phyloP scores from a whole-genome alignment of 73 alveolate species.

The Diophrys appendiculata region DNA sequence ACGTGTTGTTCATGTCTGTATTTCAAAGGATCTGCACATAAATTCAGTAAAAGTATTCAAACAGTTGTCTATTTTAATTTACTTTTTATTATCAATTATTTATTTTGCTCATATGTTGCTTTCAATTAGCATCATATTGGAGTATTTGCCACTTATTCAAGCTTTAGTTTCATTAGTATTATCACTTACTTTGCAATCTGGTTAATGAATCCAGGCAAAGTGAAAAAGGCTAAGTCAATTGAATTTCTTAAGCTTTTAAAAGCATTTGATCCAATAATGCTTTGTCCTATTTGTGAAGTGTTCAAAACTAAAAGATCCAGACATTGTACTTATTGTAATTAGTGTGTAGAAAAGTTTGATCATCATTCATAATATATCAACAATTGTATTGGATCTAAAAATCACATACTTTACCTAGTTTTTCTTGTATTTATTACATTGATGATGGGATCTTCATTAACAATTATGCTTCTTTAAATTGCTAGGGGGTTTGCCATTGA shows the following conservation, averaged over 20 bases:
- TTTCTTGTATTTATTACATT: not conserved
- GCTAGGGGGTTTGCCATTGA: not conserved
- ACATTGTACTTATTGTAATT: conserved; percentile 76
- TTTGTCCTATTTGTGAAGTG: conserved; percentile 76
- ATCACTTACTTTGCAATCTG: too few relatives aligned
- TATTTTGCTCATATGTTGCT: too few relatives aligned
- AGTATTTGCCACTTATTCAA: too few relatives aligned
- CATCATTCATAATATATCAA: conserved; percentile 67
- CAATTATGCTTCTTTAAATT: not conserved
- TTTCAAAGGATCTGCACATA: too few relatives aligned
- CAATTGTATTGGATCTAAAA: conserved; percentile 56
- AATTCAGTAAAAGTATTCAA: too few relatives aligned
- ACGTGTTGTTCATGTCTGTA: too few relatives aligned
- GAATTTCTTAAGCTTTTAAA: conserved; percentile 48
- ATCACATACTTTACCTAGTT: conserved; percentile 23
- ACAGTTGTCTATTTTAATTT: too few relatives aligned
- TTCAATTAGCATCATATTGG: too few relatives aligned
- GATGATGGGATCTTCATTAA: not conserved
- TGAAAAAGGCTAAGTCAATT: not conserved
- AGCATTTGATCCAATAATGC: conserved; percentile 39
- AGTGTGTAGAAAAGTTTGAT: conserved; percentile 77
- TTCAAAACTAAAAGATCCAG: conserved; percentile 71
- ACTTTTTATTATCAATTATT: too few relatives aligned
- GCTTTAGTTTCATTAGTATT: too few relatives aligned
- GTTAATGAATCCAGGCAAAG: conserved; percentile 18